Conservation (phyloP, 176 grass and related monocot species). For the Bolboschoenus planiculmis region DNA sequence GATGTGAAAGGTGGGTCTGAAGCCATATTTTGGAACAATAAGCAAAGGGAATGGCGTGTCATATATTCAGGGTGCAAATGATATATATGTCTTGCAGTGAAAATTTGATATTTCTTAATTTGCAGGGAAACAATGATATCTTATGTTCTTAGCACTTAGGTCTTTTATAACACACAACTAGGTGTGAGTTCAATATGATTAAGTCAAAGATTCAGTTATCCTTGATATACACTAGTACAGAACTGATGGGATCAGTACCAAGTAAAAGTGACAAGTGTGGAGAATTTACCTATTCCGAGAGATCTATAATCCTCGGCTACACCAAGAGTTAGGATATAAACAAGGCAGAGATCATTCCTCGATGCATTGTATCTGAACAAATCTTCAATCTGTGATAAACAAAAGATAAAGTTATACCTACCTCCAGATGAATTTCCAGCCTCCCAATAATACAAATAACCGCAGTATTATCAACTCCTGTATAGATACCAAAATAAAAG, state of each 20-base stretch:
- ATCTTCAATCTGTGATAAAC: conserved; percentile 68
- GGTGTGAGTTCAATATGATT: neutral
- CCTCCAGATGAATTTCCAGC: neutral
- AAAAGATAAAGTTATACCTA: neutral
- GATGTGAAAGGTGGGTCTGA: too few relatives aligned
- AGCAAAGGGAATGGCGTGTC: neutral
- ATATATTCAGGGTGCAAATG: neutral
- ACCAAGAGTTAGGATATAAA: conserved; percentile 86
- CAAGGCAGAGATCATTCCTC: conserved; percentile 59
- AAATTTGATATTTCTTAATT: neutral
- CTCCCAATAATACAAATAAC: conserved; percentile 22
- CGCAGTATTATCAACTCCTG: conserved; percentile 5
- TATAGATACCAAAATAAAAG: neutral
- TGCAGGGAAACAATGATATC: neutral
- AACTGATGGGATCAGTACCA: neutral
- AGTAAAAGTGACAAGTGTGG: neutral
- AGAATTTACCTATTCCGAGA: conserved; percentile 69
- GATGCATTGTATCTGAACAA: conserved; percentile 76
- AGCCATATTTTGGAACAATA: neutral
- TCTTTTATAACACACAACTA: conserved; percentile 20
- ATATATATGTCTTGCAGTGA: neutral
- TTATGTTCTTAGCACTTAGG: neutral
- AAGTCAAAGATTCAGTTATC: neutral
- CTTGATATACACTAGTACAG: neutral
- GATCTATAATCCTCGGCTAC: conserved; percentile 82